These are phyloP conservation scores for Cordyceps fumosorosea DNA, from an alignment of 2,329 filamentous ascomycete genomes.

Conservation along the genomic window DNA sequence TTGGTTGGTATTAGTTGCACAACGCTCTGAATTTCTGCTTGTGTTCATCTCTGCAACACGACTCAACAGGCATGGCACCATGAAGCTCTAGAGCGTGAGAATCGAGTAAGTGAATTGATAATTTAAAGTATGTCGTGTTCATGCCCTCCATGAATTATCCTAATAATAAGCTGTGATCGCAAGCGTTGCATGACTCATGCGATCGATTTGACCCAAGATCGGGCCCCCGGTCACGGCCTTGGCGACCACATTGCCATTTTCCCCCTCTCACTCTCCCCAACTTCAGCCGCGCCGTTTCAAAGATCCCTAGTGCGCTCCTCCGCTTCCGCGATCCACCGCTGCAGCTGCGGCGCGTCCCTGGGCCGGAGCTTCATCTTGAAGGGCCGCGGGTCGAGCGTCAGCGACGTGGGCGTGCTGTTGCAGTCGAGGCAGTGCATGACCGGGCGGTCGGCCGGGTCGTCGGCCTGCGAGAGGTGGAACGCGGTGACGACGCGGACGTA, in stretches of 20 bases:
- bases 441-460: slow-evolving; percentile 40
- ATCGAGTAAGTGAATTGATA: not conserved
- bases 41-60: not conserved
- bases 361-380: slow-evolving; percentile 53
- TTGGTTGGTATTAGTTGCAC: no score
- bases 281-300: slow-evolving; percentile 19
- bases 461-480: slow-evolving; percentile 46
- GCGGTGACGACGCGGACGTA: slow-evolving; percentile 53
- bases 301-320: slow-evolving; percentile 42
- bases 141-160: no score
- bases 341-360: slow-evolving; percentile 37
- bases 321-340: slow-evolving; percentile 46
- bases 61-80: not conserved
- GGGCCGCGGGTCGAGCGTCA: slow-evolving; percentile 56
- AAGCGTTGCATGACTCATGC: not conserved
- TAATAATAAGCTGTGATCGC: no score
- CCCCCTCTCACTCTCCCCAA: not conserved
- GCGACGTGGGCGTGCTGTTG: slow-evolving; percentile 47
- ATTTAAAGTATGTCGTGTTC: not conserved
- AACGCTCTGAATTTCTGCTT: not conserved
- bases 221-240: not conserved
- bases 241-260: not conserved
- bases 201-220: not conserved
- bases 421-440: slow-evolving; percentile 52
- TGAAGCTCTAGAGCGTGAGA: not conserved